Conservation (phyloP, 768 basidiomycete genomes). For the Naganishia friedmannii region DNA sequence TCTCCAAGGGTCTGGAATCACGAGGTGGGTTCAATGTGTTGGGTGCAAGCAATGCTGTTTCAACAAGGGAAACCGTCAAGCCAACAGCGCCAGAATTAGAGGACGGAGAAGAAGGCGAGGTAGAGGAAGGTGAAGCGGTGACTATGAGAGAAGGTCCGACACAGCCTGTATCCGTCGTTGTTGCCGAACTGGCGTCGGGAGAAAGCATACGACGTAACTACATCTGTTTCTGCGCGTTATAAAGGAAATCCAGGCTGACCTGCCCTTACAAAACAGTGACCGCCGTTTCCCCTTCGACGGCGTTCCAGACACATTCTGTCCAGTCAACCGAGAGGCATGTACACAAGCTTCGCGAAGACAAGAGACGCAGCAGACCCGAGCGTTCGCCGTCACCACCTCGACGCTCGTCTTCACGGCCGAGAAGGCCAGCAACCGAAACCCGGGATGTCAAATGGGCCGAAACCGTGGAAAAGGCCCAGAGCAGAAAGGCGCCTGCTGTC, state of each 20-base stretch:
- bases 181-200: not conserved
- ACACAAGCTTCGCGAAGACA: not conserved
- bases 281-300: not conserved
- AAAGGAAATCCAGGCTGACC: not conserved
- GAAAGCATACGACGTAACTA: not conserved
- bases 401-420: not conserved
- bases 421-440: not conserved
- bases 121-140: not conserved
- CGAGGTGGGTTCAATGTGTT: not conserved
- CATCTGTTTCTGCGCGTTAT: not conserved
- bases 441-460: slow-evolving; percentile 3
- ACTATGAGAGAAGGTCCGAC: not conserved
- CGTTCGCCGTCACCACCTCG: not conserved
- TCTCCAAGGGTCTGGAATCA: not conserved
- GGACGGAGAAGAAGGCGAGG: slow-evolving; percentile 9
- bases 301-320: not conserved
- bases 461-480: slow-evolving; percentile 5
- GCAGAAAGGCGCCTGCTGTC: not conserved
- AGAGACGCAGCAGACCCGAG: not conserved
- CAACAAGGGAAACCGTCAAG: not conserved
- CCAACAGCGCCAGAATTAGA: not conserved
- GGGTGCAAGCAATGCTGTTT: not conserved
- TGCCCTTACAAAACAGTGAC: not conserved
- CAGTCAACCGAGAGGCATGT: not conserved
- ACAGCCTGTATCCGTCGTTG: not conserved